phyloP scores from a whole-genome alignment of 2,329 filamentous ascomycete genomes.

The Hypoxylon sp. region DNA sequence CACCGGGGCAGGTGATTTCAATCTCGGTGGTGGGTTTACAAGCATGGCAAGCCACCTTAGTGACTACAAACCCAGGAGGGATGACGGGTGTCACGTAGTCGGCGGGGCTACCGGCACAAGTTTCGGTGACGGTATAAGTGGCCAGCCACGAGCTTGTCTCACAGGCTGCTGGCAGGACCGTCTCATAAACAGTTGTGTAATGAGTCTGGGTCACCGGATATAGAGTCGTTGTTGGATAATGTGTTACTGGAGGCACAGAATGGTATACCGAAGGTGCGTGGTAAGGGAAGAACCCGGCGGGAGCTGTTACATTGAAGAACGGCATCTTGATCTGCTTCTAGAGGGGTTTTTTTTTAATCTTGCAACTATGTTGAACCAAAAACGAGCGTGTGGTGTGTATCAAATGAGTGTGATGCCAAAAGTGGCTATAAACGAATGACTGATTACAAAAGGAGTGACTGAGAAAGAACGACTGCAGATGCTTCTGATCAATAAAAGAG shows the following conservation, averaged over 20 bases:
- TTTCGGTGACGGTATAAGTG: slow-evolving; percentile 60
- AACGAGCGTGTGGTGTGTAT: slow-evolving; percentile 2
- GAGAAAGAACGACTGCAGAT: slow-evolving; percentile 42
- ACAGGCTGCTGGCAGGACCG: slow-evolving; percentile 57
- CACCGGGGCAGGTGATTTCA: slow-evolving; percentile 58
- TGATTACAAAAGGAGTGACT: slow-evolving; percentile 41
- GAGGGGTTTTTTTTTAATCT: not conserved
- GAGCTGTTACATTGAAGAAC: slow-evolving; percentile 51
- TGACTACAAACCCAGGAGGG: slow-evolving; percentile 59
- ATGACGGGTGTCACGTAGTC: slow-evolving; percentile 52
- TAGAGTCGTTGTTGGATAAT: slow-evolving; percentile 25
- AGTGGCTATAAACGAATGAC: slow-evolving; percentile 50
- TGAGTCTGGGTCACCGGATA: slow-evolving; percentile 49
- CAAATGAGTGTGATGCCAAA: slow-evolving; percentile 50
- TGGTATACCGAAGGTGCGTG: slow-evolving; percentile 47
- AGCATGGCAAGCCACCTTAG: slow-evolving; percentile 56
- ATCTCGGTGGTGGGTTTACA: slow-evolving; percentile 55
- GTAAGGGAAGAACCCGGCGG: slow-evolving; percentile 54
- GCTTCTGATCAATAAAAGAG: slow-evolving; percentile 24
- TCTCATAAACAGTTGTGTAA: slow-evolving; percentile 59
- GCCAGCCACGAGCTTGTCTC: slow-evolving; percentile 58
- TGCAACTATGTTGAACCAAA: not conserved
- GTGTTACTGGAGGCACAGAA: slow-evolving; percentile 35
- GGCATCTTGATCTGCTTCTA: slow-evolving; percentile 44
- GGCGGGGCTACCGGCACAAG: slow-evolving; percentile 53